Conservation (phyloP, 345 rosid species). For the Pseudoturritis turrita region DNA sequence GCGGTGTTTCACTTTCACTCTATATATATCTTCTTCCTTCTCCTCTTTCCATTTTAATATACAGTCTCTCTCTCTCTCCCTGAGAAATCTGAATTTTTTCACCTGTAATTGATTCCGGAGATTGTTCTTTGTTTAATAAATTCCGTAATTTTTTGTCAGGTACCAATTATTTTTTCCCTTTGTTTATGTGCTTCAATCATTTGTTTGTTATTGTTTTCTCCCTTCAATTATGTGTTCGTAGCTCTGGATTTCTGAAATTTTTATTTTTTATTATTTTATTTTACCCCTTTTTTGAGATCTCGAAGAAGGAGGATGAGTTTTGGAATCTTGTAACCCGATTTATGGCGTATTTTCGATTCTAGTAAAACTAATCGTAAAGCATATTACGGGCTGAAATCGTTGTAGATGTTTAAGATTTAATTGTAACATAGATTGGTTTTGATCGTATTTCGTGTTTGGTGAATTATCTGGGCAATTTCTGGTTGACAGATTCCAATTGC, state of each 20-base stretch:
- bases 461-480: background rate
- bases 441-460: background rate
- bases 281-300: background rate
- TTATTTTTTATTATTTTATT: no score
- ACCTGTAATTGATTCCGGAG: constrained; percentile 10
- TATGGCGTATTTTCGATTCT: background rate
- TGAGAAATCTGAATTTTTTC: background rate
- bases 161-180: background rate
- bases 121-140: constrained; percentile 5
- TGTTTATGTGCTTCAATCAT: background rate
- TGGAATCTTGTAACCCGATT: background rate
- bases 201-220: background rate
- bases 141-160: background rate
- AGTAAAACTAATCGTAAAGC: background rate
- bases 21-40: constrained; percentile 22
- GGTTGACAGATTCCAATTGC: background rate
- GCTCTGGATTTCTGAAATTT: background rate
- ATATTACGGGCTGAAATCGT: background rate
- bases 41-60: background rate
- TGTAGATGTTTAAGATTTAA: background rate
- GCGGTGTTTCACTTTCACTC: constrained; percentile 12
- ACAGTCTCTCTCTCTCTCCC: constrained; percentile 11
- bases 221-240: background rate
- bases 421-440: background rate
- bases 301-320: background rate